Evolutionary conservation across 768 basidiomycete genomes (phyloP).

Genomic region (Russula olivacea): DNA sequence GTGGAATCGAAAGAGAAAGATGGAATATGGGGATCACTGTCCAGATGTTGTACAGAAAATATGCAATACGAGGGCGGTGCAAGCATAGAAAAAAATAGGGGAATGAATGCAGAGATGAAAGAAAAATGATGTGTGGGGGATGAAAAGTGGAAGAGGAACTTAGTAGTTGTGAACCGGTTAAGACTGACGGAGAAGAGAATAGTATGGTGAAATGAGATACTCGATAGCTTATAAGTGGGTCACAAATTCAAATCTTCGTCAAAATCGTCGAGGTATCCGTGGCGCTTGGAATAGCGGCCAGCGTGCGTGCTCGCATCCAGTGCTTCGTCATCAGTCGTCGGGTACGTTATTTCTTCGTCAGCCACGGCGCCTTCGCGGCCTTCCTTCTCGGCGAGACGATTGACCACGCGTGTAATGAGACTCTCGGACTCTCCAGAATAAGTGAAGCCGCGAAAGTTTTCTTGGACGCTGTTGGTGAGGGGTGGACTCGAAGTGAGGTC

Average conservation of each 20-base stretch:
- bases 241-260: conserved; percentile 34
- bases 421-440: conserved; percentile 68
- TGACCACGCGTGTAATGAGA: conserved; percentile 40
- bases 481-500: conserved; percentile 43
- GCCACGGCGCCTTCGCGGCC: conserved; percentile 28
- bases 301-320: conserved; percentile 58
- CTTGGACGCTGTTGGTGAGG: conserved; percentile 88
- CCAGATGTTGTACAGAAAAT: conserved; percentile 15
- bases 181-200: background rate
- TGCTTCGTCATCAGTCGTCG: conserved; percentile 71
- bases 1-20: background rate
- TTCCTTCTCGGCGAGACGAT: conserved; percentile 34
- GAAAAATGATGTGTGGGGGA: conserved; percentile 15
- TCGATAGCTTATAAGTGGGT: conserved; percentile 20
- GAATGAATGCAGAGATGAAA: conserved; percentile 9
- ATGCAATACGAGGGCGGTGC: conserved; percentile 16
- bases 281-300: conserved; percentile 61
- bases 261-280: conserved; percentile 38
- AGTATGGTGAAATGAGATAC: conserved; percentile 2
- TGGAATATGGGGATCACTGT: conserved; percentile 11
- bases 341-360: conserved; percentile 37
- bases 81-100: conserved; percentile 16
- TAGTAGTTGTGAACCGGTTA: background rate
- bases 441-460: conserved; percentile 94
- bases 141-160: conserved; percentile 1